Base-by-base conservation (phyloP, 2,329 filamentous ascomycete species). In the Botrytis paeoniae region DNA sequence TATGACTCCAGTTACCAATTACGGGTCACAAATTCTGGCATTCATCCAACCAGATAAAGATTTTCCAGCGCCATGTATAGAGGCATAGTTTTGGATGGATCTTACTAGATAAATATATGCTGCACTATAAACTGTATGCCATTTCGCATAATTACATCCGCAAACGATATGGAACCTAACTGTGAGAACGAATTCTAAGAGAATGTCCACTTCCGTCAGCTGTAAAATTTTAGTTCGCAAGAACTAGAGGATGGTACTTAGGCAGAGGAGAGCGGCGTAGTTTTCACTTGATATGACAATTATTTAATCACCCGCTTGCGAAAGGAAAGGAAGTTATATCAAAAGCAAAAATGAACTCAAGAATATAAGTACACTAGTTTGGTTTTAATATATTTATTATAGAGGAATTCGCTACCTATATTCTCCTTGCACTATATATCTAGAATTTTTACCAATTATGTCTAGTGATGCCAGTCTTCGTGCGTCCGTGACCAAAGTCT, bases 221-320 rank as follows among this genome's bases (percentile, higher is more conserved):
- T 7, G 12, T 14, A 6, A 51, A 14, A 16, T 0, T n/a, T 7
- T n/a, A n/a, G 25, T n/a, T 54, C 2, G 0, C 25, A n/a, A 16
- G 5, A 54, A 54, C n/a, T 14, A 16, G 4, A 51, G 48, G 2
- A 7, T 51, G 2, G 14, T 35, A 35, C 32, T 35, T 51, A 7
- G 12, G 4, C 2, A 16, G 12, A n/a, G 12, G 12, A n/a, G 0
- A 7, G 3, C 25, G 25, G 0, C 48, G 0, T 2, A 18, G n/a
- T 9, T 9, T 32, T 29, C 14, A 57, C 18, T 29, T 29, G 6
- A 57, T 57, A 16, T 4, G 8, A 57, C 3, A 29, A 18, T 4
- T n/a, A 14, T 25, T 57, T 6, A 7, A 18, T 32, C 6, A 29
- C n/a, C 6, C 0, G 18, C n/a, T 8, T 57, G n/a, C 16, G 14